A percentile compares a stretch with the other conserved stretches of the same genome.
phyloP scores from a whole-genome alignment of 352 stramenopile species.

The Phytophthora nicotianae region DNA sequence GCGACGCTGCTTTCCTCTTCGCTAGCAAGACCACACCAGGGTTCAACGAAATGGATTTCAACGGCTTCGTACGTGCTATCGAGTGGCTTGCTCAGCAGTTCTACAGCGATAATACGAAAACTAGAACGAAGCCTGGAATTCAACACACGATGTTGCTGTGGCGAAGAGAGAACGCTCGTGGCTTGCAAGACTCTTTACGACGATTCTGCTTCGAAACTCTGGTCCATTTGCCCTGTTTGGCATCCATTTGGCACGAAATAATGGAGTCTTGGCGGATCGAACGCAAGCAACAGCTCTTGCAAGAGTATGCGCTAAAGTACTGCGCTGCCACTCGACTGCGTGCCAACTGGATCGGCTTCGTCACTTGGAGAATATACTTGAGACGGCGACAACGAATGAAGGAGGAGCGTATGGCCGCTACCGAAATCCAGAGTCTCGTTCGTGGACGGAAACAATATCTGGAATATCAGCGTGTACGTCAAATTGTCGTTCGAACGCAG shows the following conservation, averaged over 20 bases:
- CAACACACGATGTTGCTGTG: slow-evolving; percentile 29
- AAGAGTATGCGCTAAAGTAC: slow-evolving; percentile 36
- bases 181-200: slow-evolving; percentile 18
- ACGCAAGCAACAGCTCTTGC: slow-evolving; percentile 42
- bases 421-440: slow-evolving; percentile 50
- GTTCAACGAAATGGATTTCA: slow-evolving; percentile 64
- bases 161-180: slow-evolving; percentile 8
- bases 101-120: slow-evolving; percentile 21
- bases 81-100: slow-evolving; percentile 45
- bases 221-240: slow-evolving; percentile 47
- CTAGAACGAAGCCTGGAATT: slow-evolving; percentile 1
- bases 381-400: slow-evolving; percentile 38
- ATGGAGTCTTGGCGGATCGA: slow-evolving; percentile 53
- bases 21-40: slow-evolving; percentile 41
- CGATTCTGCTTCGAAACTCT: slow-evolving; percentile 55
- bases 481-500: slow-evolving; percentile 18
- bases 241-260: slow-evolving; percentile 43
- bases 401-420: slow-evolving; percentile 45
- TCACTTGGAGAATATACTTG: slow-evolving; percentile 27
- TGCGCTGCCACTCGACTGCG: slow-evolving; percentile 59
- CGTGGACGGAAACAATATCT: slow-evolving; percentile 29
- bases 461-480: slow-evolving; percentile 27
- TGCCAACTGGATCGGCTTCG: slow-evolving; percentile 43
- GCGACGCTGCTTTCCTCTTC: slow-evolving; percentile 71
- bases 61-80: slow-evolving; percentile 52